phyloP scores from a whole-genome alignment of 768 basidiomycete genomes.

The Gloeostereum incarnatum region DNA sequence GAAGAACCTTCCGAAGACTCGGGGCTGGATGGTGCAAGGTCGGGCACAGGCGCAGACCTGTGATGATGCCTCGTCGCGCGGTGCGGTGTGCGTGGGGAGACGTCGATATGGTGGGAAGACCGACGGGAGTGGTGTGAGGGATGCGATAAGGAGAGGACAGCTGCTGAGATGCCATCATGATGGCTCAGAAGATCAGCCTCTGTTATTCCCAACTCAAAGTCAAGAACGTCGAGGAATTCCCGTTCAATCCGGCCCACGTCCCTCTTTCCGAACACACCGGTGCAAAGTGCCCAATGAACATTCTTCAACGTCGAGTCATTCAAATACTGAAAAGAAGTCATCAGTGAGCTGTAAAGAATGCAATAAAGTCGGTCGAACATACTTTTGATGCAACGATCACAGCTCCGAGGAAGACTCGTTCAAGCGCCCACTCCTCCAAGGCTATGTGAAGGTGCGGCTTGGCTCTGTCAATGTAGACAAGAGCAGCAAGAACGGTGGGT shows the following conservation, averaged over 20 bases:
- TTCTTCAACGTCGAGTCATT: conserved; percentile 91
- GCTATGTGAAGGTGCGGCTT: conserved; percentile 76
- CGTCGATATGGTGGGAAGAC: conserved; percentile 14
- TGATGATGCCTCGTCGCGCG: conserved; percentile 12
- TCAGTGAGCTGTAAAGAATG: conserved; percentile 4
- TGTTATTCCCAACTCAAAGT: conserved; percentile 59
- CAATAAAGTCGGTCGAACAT: conserved; percentile 12
- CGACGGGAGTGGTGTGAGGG: conserved; percentile 12
- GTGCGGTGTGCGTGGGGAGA: conserved; percentile 11
- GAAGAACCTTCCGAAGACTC: conserved; percentile 17
- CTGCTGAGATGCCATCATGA: conserved; percentile 22
- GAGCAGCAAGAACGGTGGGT: conserved; percentile 57
- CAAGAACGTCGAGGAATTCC: conserved; percentile 73
- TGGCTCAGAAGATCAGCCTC: conserved; percentile 55
- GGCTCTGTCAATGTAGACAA: conserved; percentile 72
- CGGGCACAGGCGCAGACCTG: conserved; percentile 29
- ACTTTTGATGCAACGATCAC: conserved; percentile 84
- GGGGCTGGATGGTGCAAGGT: conserved; percentile 27
- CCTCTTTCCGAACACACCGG: conserved; percentile 73
- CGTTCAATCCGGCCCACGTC: conserved; percentile 77
- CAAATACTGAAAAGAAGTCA: conserved; percentile 45
- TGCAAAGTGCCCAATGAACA: conserved; percentile 83
- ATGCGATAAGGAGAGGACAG: conserved; percentile 15
- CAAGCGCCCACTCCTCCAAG: conserved; percentile 78
- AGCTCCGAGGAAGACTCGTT: conserved; percentile 88